Evolutionary conservation across 306 rosid species (phyloP), one percentile per base, ranked within the genome.

Genomic region (Trifolium pratense): DNA sequence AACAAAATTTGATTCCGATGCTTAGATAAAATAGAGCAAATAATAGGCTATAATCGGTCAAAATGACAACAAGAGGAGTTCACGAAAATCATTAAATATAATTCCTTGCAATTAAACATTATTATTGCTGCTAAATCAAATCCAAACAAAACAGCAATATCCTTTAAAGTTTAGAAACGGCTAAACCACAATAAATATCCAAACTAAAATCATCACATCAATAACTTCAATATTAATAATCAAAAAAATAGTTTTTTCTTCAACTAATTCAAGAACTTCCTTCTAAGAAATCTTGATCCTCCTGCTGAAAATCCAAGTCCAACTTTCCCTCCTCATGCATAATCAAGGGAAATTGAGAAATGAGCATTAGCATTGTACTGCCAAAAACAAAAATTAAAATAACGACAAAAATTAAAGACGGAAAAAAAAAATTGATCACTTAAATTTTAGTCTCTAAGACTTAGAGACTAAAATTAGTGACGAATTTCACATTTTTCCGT

Each of bases 111-210:
- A 64, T 12, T 25, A 57, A 57, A 23, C 36, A 86, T 82, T 39
- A 79, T 61, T 59, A 82, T 87, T 3, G 87, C 87, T 12, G 83
- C 83, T 85, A 90, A 65, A 78, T 62, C 45, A 70, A 71, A 20
- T 71, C 11, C 42, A 57, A 71, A 58, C 1, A 40, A 57, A 57
- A 23, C 9, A 37, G 1, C 37, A 39, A 40, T 8, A 17, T 37
- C 39, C 37, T 14, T 7, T 55, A 10, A 25, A 21, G 23, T 37
- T 56, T 39, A 37, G 39, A 70, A 70, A 70, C 5, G 40, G 11
- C 37, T 55, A 70, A 18, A 56, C 36, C 75, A 57, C 63, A 57
- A 57, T 25, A 6, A 57, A 25, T 15, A 5, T 25, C 63, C 17
- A 57, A 13, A 6, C 2, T 23, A 57, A 1, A 23, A 57, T 3